Base-by-base conservation (phyloP, 2,329 filamentous ascomycete species). In the Fusarium sp. region DNA sequence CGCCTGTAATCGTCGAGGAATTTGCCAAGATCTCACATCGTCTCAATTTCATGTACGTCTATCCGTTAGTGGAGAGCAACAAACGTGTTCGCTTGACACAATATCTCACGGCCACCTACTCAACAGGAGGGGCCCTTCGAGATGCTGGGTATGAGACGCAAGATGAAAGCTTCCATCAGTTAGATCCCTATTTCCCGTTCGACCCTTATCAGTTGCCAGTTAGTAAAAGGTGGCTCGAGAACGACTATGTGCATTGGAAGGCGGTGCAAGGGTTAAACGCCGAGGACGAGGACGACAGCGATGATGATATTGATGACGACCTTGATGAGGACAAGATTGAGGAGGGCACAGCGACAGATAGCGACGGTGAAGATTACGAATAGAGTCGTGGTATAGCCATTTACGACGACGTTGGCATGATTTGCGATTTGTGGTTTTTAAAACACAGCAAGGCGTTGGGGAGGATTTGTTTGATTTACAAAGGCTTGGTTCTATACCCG, bases 131-230 rank as follows among this genome's bases (percentile, higher is more conserved):
- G 15, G 86, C 84, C 2, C 83, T 89, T 38, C 86, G 86, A 68
- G 89, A 89, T 74, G 79, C 81, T 15, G 81, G 82, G 5, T 80
- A 80, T 56, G 82, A 83, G 42, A 80, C 83, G 18, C 88, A 91
- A 59, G 92, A 93, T 65, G 94, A 97, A 74, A 90, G 91, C 70
- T 92, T 90, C 77, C 91, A 95, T 77, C 92, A 97, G 81, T 87
- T 99, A 4, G 95, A 98, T 75, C 93, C 94, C 0, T 98, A 97
- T 80, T 99, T 98, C 78, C 96, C 96, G 1, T 99, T 99, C 78
- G 96, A 99, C 79, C 97, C 97, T 5, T 99, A 98, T 81, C 92
- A 95, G 77, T 85, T 99, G 54, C 95, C 95, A 1, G 86, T 90
- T 74, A 98, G 95, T 80, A 94, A 93, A 81, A 88, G 90, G 65